Percentiles rank a stretch among this genome's conserved stretches.
phyloP scores from a whole-genome alignment of 441 rosid genomes.

The Croton setiger region DNA sequence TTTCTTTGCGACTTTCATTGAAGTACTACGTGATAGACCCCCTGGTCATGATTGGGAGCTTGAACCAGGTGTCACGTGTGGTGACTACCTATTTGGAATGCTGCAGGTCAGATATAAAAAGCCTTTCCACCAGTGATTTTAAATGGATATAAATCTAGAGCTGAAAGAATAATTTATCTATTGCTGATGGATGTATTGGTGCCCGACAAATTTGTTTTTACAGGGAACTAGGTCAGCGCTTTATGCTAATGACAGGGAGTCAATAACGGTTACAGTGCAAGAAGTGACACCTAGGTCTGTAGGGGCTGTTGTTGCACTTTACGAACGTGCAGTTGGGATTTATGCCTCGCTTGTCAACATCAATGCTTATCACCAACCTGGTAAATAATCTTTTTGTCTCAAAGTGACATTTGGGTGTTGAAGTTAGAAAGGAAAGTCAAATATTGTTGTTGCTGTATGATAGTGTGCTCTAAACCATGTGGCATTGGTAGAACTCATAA shows the following conservation, averaged over 20 bases:
- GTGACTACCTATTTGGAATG: slow-evolving; percentile 98
- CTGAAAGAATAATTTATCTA: neutral
- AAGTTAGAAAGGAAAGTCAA: slow-evolving; percentile 1
- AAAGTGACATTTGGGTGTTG: slow-evolving; percentile 13
- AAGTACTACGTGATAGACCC: slow-evolving; percentile 89
- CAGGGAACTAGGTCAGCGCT: slow-evolving; percentile 98
- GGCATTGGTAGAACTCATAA: neutral
- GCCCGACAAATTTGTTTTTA: slow-evolving; percentile 13
- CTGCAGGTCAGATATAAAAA: slow-evolving; percentile 57
- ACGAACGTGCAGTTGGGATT: slow-evolving; percentile 96
- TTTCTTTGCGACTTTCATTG: slow-evolving; percentile 94
- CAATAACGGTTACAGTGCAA: slow-evolving; percentile 82
- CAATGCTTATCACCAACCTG: slow-evolving; percentile 98
- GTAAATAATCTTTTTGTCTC: slow-evolving; percentile 35
- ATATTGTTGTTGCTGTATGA: neutral
- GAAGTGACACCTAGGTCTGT: slow-evolving; percentile 92
- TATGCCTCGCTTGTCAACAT: slow-evolving; percentile 84
- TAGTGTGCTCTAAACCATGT: neutral
- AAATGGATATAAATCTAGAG: slow-evolving; percentile 7
- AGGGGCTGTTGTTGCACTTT: slow-evolving; percentile 88
- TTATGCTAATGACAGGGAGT: slow-evolving; percentile 82
- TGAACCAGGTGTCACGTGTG: slow-evolving; percentile 99
- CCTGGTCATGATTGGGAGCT: slow-evolving; percentile 99
- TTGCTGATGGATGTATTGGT: neutral
- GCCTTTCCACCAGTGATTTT: neutral